Conservation (phyloP, 306 rosid genomes). For the Quercus parvula region DNA sequence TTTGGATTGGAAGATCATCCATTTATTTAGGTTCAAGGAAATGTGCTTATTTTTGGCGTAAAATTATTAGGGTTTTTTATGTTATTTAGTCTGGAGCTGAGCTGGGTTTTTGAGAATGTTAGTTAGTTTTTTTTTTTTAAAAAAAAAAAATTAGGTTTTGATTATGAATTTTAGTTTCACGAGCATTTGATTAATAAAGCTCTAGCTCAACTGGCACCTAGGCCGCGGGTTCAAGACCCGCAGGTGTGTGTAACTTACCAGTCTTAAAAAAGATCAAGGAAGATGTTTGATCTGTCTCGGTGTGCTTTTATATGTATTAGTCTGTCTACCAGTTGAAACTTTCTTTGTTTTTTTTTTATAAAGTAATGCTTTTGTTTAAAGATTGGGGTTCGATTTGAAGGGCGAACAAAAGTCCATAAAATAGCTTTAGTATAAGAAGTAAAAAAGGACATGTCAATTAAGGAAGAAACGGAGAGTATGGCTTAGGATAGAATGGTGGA, state of each 20-base stretch:
- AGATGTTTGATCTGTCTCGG: not conserved
- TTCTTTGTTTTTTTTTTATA: not conserved
- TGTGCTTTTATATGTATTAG: not conserved
- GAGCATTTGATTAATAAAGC: too few relatives aligned
- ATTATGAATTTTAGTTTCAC: not conserved
- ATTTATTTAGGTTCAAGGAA: not conserved
- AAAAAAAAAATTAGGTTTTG: not conserved
- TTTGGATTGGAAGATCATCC: not conserved
- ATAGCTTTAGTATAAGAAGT: too few relatives aligned
- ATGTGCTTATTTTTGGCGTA: constrained; percentile 6
- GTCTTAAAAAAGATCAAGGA: not conserved
- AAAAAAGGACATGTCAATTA: too few relatives aligned
- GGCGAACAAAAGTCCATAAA: too few relatives aligned
- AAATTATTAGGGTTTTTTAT: not conserved
- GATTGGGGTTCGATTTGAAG: too few relatives aligned
- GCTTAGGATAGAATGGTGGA: too few relatives aligned
- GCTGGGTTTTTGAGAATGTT: not conserved
- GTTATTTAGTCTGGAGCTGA: not conserved
- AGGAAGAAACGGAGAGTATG: too few relatives aligned
- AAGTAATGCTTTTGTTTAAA: not conserved
- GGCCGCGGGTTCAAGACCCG: too few relatives aligned
- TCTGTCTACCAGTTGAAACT: not conserved
- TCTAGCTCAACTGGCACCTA: too few relatives aligned
- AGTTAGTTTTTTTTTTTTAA: not conserved
- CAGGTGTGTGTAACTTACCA: too few relatives aligned